phyloP scores from a whole-genome alignment of 2,329 filamentous ascomycete genomes.

The Aspergillus candidus region DNA sequence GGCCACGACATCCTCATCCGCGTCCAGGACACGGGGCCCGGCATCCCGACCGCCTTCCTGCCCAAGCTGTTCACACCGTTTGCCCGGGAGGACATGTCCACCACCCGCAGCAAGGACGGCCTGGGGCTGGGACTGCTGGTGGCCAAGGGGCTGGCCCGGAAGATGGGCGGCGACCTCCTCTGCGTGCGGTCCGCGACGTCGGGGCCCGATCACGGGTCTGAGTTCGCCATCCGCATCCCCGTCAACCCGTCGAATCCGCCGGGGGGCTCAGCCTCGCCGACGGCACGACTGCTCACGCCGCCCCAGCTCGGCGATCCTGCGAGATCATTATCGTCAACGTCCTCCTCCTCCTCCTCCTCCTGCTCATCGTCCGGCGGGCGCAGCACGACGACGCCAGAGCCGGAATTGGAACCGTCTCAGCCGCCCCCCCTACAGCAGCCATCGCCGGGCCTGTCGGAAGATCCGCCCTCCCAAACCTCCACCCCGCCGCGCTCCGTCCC shows the following conservation, averaged over 20 bases:
- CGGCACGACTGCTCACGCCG: slow-evolving; percentile 36
- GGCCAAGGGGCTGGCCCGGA: slow-evolving; percentile 64
- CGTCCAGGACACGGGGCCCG: slow-evolving; percentile 61
- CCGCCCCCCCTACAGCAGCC: slow-evolving; percentile 25
- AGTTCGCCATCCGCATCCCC: slow-evolving; percentile 64
- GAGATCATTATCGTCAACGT: background rate
- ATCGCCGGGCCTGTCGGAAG: slow-evolving; percentile 24
- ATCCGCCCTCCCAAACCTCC: slow-evolving; percentile 19
- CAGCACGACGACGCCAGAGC: too few species aligned
- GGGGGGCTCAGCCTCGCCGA: slow-evolving; percentile 47
- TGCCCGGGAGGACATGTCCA: slow-evolving; percentile 61
- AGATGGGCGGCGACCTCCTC: slow-evolving; percentile 62
- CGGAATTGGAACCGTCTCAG: slow-evolving; percentile 14
- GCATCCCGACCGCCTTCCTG: slow-evolving; percentile 61
- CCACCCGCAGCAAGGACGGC: slow-evolving; percentile 61
- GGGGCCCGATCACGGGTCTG: slow-evolving; percentile 56
- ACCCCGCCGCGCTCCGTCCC: slow-evolving; percentile 17
- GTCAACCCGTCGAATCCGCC: slow-evolving; percentile 43
- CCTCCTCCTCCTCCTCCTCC: too few species aligned
- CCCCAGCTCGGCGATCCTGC: slow-evolving; percentile 17
- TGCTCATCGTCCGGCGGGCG: too few species aligned
- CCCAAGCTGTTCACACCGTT: slow-evolving; percentile 65
- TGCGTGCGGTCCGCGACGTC: slow-evolving; percentile 58
- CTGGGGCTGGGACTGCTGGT: slow-evolving; percentile 64
- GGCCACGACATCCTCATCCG: slow-evolving; percentile 54